Evolutionary conservation across 1,139 yeast genomes (phyloP), one percentile per base, ranked within the genome.

Genomic region (Candida anutae): DNA sequence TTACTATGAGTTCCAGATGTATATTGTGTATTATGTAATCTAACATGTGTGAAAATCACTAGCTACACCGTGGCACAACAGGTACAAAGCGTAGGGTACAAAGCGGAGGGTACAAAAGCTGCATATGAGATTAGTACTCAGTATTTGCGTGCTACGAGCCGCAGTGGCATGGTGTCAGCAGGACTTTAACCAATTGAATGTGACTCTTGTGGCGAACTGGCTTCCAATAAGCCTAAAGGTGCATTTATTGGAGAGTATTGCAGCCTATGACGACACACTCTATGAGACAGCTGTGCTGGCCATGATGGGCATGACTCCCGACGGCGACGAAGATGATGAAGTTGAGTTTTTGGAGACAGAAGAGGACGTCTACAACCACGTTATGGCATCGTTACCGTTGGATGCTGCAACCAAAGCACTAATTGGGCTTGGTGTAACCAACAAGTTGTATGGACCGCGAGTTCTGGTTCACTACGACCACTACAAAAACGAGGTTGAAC

Each of bases 381-480:
- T 74, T 2, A 34, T 62, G 5, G 43, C 47, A 0, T 42, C 53
- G 11, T 46, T 68, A 6, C 38, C 36, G 5, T 38, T 50, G 13
- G 47, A 37, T 26, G 11, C 10, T 5, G 32, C 12, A 8, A 16
- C 38, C 16, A 45, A 42, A 16, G 43, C 62, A 2, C 51, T 74
- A 22, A 57, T 70, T n/a, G 68, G 74, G 33, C 58, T 75, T 30
- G 58, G 73, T 24, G 42, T 77, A 24, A 72, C 72, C 1, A 58
- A 74, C 36, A 75, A 76, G 30, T 53, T 63, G 22, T 53, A 64
- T 33, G 57, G 81, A 1, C 85, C 95, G 4, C 56, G 77, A 28
- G 62, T 84, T 15, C 73, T 75, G 38, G 58, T 87, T 1, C 83
- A 81, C 33, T 79, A 66, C 42, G 65, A 67, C 31, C 59, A 66